Percentiles rank a stretch among this genome's conserved stretches.
Evolutionary conservation across 2,329 filamentous ascomycete genomes (phyloP).

Genomic region (Alternaria sp.): DNA sequence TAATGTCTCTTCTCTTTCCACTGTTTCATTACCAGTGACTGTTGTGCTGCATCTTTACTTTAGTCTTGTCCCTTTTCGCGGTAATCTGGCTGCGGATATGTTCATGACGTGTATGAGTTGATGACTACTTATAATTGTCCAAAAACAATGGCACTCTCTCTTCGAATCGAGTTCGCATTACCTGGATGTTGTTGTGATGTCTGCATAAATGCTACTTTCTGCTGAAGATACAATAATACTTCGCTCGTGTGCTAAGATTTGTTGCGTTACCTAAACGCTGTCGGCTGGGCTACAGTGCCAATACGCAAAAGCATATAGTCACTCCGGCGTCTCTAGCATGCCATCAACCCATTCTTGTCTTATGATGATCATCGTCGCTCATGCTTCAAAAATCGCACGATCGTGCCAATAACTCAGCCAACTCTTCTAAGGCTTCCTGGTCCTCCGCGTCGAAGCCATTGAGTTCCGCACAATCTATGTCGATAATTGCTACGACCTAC

Average conservation of each 20-base stretch:
- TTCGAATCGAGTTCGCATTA: neutral
- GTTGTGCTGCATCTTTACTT: conserved; percentile 22
- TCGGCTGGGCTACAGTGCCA: neutral
- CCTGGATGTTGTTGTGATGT: neutral
- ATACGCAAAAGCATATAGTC: neutral
- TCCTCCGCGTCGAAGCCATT: conserved; percentile 77
- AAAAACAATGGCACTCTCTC: conserved; percentile 1
- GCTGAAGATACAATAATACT: neutral
- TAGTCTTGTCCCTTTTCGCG: conserved; percentile 35
- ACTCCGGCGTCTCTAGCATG: neutral
- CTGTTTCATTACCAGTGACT: conserved; percentile 21
- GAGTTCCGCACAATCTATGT: conserved; percentile 76
- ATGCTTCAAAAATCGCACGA: conserved; percentile 44
- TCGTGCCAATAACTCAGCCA: conserved; percentile 54
- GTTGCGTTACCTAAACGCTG: no score
- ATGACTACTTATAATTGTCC: conserved; percentile 33
- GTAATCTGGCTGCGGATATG: conserved; percentile 26
- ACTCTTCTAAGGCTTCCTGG: conserved; percentile 69
- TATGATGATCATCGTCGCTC: neutral
- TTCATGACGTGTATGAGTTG: conserved; percentile 40
- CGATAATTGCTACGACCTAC: conserved; percentile 76
- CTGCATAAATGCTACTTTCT: neutral
- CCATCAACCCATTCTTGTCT: neutral
- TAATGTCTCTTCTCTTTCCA: conserved; percentile 15
- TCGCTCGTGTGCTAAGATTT: no score